phyloP scores from a whole-genome alignment of 805 yeast species.

The Zygosaccharomyces bisporus region DNA sequence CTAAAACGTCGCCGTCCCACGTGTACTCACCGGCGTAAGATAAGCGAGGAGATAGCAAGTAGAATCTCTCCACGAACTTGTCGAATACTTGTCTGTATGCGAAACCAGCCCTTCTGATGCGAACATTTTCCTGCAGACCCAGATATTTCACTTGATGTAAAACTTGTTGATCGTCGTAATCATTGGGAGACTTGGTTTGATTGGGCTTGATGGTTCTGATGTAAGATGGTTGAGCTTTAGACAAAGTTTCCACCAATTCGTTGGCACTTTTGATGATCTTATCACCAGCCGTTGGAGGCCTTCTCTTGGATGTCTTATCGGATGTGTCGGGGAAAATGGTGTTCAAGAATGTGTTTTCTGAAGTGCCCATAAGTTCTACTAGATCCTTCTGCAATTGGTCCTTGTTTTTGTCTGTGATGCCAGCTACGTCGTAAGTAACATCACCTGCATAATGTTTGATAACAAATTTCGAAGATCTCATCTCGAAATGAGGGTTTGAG shows the following conservation, averaged over 20 bases:
- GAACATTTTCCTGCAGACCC: slow-evolving; percentile 93
- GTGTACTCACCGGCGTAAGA: slow-evolving; percentile 86
- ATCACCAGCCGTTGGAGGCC: slow-evolving; percentile 96
- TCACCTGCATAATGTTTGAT: slow-evolving; percentile 98
- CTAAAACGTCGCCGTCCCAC: slow-evolving; percentile 57
- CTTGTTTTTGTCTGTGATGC: slow-evolving; percentile 95
- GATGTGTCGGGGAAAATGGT: slow-evolving; percentile 61
- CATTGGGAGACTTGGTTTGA: slow-evolving; percentile 85
- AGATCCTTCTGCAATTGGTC: slow-evolving; percentile 89
- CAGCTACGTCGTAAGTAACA: slow-evolving; percentile 82
- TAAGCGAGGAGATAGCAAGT: slow-evolving; percentile 77
- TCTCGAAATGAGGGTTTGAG: slow-evolving; percentile 80
- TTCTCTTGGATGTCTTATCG: slow-evolving; percentile 64
- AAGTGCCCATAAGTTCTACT: slow-evolving; percentile 69
- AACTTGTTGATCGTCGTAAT: slow-evolving; percentile 84
- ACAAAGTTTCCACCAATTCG: slow-evolving; percentile 79
- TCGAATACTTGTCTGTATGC: slow-evolving; percentile 97
- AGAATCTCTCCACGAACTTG: slow-evolving; percentile 91
- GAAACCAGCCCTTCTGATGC: slow-evolving; percentile 97
- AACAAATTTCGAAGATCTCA: slow-evolving; percentile 80
- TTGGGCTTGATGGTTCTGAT: slow-evolving; percentile 97
- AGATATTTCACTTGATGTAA: slow-evolving; percentile 93
- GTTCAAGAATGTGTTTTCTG: slow-evolving; percentile 60
- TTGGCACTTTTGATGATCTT: slow-evolving; percentile 92
- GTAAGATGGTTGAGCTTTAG: slow-evolving; percentile 90